Evolutionary conservation across 1,284 basidiomycete species (phyloP), one percentile per base, ranked within the genome.

Genomic region (Irpex sp.): DNA sequence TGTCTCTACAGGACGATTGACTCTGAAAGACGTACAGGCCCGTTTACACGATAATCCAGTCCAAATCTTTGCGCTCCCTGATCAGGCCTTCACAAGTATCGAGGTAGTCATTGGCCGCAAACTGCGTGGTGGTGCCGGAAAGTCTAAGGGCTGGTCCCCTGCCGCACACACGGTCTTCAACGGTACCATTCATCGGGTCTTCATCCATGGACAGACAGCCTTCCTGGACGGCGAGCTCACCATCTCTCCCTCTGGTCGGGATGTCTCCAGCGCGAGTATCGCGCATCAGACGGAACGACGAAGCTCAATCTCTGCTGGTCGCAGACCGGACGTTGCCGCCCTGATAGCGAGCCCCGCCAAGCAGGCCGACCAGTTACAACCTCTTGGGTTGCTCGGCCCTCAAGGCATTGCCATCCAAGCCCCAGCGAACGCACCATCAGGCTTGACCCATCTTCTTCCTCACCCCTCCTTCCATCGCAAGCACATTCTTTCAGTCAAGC

Each of bases 401-500:
- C 61, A 12, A 54, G 59, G 67, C 16, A 65, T 59, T 14, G 64
- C 68, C 3, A 56, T 71, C n/a, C 66, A 72, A 42, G 74, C 71
- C 1, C 64, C 77, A 73, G 62, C 72, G 71, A 58, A 78, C 70
- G 64, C 85, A 73, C 67, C 81, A 67, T 68, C 73, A 37, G 63
- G 73, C 19, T 74, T 83, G 63, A 67, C 75, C 14, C 74, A 77
- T 48, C 73, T 83, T 48, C 72, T 79, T 52, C 82, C 83, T 47
- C 85, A 88, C 67, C 86, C 88, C 5, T 82, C 91, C 23, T 90
- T 93, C 84, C 78, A 90, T 66, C 85, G 94, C 61, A 88, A 94
- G 57, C 94, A 98, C 75, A 96, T 99, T 64, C 84, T 99, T 16
- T 90, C 93, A 0, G 96, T 98, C 66, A 96, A 94, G 74, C 95